Conservation (phyloP, 345 rosid species). For the Aethionema arabicum region DNA sequence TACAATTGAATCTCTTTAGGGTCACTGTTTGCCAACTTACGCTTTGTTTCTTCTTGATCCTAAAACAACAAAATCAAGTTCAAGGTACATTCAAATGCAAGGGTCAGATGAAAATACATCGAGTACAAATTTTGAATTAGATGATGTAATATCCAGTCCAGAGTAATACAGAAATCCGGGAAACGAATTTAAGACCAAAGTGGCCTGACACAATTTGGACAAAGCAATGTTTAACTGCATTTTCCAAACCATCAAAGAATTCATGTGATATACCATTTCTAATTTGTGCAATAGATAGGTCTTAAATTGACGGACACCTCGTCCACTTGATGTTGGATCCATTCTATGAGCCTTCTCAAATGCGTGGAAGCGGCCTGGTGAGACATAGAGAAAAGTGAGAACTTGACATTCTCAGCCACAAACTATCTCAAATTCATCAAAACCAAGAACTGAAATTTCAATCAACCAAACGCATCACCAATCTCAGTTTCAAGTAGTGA, state of each 20-base stretch:
- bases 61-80: constrained; percentile 36
- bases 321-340: constrained; percentile 68
- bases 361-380: constrained; percentile 86
- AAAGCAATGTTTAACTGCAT: constrained; percentile 1
- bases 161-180: not conserved
- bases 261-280: constrained; percentile 56
- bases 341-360: constrained; percentile 79
- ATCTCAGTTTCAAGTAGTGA: not conserved
- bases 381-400: not conserved
- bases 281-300: constrained; percentile 78
- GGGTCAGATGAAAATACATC: constrained; percentile 1
- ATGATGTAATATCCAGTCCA: no score
- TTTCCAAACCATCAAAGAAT: not conserved
- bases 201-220: not conserved
- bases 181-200: not conserved
- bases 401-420: constrained; percentile 8
- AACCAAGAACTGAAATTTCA: not conserved
- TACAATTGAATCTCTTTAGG: constrained; percentile 65
- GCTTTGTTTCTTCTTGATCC: constrained; percentile 59
- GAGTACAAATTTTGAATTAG: constrained; percentile 2
- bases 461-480: constrained; percentile 3
- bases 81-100: constrained; percentile 16
- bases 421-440: constrained; percentile 1
- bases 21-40: constrained; percentile 49
- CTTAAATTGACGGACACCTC: constrained; percentile 94